Evolutionary conservation across 2,329 filamentous ascomycete genomes (phyloP).

Genomic region (Bipolaris zeicola): DNA sequence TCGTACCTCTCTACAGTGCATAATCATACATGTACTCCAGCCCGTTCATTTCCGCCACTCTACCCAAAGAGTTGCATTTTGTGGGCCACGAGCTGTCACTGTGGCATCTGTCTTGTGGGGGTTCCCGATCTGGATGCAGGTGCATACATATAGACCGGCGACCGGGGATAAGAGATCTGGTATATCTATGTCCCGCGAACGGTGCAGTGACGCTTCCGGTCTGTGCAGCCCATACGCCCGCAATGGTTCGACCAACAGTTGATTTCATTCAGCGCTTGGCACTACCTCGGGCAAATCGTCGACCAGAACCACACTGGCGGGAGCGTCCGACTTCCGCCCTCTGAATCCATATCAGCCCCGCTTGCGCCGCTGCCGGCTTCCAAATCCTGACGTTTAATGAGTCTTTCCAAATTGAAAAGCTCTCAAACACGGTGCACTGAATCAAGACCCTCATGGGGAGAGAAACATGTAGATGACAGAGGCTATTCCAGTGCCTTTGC

Average conservation of each 20-base stretch:
- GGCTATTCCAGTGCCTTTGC: neutral
- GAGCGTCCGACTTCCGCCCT: conserved; percentile 3
- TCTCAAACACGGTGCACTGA: neutral
- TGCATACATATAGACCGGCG: conserved; percentile 1
- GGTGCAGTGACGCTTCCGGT: neutral
- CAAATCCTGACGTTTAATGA: neutral
- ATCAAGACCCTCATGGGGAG: neutral
- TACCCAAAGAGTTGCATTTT: neutral
- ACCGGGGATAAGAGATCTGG: neutral
- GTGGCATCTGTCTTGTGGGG: neutral
- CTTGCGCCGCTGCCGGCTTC: conserved; percentile 1
- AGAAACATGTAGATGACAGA: neutral
- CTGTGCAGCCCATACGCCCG: neutral
- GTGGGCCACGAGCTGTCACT: neutral
- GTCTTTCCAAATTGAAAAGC: neutral
- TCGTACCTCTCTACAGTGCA: neutral
- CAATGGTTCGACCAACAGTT: neutral
- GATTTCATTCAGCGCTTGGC: neutral
- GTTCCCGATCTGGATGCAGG: conserved; percentile 5
- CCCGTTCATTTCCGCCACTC: conserved; percentile 5
- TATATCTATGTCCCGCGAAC: neutral
- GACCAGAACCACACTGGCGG: conserved; percentile 10
- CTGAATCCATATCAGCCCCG: neutral
- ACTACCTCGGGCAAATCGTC: neutral
- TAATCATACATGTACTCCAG: neutral